Evolutionary conservation across 2,329 filamentous ascomycete genomes (phyloP).

Genomic region (Triangularia verruculosa): DNA sequence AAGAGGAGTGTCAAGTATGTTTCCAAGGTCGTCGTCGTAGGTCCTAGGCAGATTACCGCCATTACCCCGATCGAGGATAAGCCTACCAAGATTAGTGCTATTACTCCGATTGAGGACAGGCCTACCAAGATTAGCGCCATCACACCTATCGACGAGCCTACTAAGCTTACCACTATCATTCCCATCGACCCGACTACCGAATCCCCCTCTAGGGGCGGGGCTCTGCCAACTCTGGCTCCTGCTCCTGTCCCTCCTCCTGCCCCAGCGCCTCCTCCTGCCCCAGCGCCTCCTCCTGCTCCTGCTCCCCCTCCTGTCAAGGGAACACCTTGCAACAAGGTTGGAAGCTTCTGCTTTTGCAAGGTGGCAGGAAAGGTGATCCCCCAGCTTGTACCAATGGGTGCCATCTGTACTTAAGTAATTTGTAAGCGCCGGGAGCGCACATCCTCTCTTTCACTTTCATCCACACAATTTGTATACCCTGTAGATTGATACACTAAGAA

Average conservation of each 20-base stretch:
- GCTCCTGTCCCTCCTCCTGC: neutral
- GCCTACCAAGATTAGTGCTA: neutral
- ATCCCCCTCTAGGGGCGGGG: neutral
- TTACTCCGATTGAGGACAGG: neutral
- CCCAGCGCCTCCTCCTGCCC: neutral
- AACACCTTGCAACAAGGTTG: neutral
- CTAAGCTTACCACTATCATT: neutral
- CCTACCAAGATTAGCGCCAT: neutral
- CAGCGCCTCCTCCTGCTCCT: neutral
- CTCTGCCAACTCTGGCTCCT: neutral
- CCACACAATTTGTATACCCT: neutral
- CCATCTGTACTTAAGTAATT: neutral
- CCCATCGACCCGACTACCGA: neutral
- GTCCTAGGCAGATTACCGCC: neutral
- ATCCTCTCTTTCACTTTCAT: neutral
- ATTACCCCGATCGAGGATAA: neutral
- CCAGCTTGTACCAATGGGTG: neutral
- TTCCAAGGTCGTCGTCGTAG: slow-evolving; percentile 34
- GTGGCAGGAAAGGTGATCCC: neutral
- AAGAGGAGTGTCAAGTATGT: slow-evolving; percentile 14
- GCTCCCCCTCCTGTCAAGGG: neutral
- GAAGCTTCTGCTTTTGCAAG: neutral
- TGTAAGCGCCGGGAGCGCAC: neutral
- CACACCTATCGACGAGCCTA: neutral
- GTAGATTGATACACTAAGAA: neutral